Evolutionary conservation across 2,329 filamentous ascomycete genomes (phyloP).

Genomic region (Pseudocercospora musae): DNA sequence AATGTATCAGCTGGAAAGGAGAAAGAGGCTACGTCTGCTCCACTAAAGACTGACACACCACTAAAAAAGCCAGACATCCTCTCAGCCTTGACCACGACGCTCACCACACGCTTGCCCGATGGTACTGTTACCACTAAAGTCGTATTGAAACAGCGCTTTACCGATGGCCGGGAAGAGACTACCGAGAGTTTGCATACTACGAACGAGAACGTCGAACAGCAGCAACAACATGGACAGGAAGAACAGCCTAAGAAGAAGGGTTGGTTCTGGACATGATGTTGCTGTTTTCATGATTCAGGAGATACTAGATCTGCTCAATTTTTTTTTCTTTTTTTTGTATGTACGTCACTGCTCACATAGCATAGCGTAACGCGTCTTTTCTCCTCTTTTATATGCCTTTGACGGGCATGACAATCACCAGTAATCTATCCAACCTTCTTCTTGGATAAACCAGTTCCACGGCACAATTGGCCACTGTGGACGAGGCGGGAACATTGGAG

Average conservation of each 20-base stretch:
- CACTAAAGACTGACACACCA: background rate
- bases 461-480: too few species aligned
- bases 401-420: too few species aligned
- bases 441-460: too few species aligned
- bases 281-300: background rate
- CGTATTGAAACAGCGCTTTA: constrained; percentile 56
- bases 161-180: constrained; percentile 59
- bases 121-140: constrained; percentile 58
- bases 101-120: constrained; percentile 54
- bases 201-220: constrained; percentile 10
- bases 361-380: background rate
- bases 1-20: background rate
- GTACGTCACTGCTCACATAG: background rate
- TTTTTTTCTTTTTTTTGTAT: background rate
- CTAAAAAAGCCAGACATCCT: constrained; percentile 40
- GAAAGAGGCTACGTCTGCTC: background rate
- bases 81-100: constrained; percentile 57
- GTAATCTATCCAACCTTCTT: too few species aligned
- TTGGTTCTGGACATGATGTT: constrained; percentile 37
- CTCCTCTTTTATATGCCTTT: background rate
- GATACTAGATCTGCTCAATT: background rate
- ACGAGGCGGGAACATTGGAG: too few species aligned
- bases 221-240: background rate
- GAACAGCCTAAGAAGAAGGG: constrained; percentile 22
- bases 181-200: constrained; percentile 52